These are phyloP conservation scores for Globisporangium rhizosaccharum DNA, from an alignment of 352 stramenopile genomes.

Conservation along the genomic window DNA sequence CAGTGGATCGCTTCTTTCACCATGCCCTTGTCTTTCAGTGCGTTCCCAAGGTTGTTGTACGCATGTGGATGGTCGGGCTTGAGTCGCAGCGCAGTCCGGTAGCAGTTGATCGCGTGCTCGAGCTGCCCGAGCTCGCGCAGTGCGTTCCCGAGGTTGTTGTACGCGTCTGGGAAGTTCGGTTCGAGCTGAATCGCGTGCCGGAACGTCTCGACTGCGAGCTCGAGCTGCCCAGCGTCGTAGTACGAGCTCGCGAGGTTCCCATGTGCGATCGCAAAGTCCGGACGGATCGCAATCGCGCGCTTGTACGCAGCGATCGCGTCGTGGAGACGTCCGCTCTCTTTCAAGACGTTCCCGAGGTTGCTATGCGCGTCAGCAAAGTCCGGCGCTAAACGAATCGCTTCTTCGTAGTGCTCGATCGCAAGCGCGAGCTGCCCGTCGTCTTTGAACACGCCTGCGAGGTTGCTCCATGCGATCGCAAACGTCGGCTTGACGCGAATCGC, in stretches of 20 bases:
- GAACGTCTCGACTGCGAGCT: constrained; percentile 84
- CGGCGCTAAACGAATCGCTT: constrained; percentile 75
- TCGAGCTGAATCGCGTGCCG: constrained; percentile 89
- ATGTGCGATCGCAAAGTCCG: constrained; percentile 90
- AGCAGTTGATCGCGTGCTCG: constrained; percentile 81
- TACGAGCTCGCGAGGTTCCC: constrained; percentile 90
- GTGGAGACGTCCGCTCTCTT: constrained; percentile 59
- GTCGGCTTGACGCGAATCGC: constrained; percentile 85
- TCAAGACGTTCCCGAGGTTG: constrained; percentile 83
- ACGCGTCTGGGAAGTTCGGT: constrained; percentile 90
- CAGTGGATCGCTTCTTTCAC: constrained; percentile 93
- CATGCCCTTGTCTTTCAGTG: constrained; percentile 90
- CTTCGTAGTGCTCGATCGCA: constrained; percentile 83
- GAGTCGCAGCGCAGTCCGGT: constrained; percentile 84
- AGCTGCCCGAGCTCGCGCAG: constrained; percentile 81
- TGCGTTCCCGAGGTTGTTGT: constrained; percentile 93
- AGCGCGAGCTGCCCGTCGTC: constrained; percentile 79
- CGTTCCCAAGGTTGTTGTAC: constrained; percentile 93
- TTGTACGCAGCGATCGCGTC: constrained; percentile 87
- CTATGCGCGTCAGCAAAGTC: constrained; percentile 85
- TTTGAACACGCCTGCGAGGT: constrained; percentile 89
- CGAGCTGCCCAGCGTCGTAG: constrained; percentile 83
- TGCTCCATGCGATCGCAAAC: constrained; percentile 92
- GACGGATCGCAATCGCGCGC: constrained; percentile 72
- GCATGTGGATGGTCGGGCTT: constrained; percentile 91